Base-by-base conservation (phyloP, 2,329 filamentous ascomycete genomes). In the Pseudodiploospora longispora region DNA sequence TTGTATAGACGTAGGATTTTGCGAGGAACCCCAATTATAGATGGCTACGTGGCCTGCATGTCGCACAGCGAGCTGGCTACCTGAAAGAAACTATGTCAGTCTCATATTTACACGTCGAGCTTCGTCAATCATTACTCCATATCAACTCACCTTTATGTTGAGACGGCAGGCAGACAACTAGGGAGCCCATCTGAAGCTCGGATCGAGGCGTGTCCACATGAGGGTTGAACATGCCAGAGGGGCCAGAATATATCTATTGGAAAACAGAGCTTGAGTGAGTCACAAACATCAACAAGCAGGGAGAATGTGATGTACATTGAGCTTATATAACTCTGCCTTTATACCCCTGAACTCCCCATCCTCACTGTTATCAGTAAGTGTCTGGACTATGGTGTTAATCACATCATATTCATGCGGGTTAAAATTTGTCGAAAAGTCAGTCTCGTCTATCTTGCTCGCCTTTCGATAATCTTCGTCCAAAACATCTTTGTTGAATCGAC, bases 201-300 rank as follows among this genome's bases (percentile, higher is more conserved):
- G 66, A 69, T 0, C 72, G 68, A 0, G 76, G 74, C 0, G 72
- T 78, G 47, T 80, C 74, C 6, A 79, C 67, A 43, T 78, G 73
- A 0, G 67, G 54, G 27, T 68, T 67, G 54, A 78, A 78, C 10
- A 65, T 60, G 0, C 72, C 73, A 0, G 69, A 74, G 0, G 73
- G 74, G 0, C 62, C 69, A 0, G 67, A 69, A 49, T 79, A 78
- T 2, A 76, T 54, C 71, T 77, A 4, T 0, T 6, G 19, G 19
- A 19, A 19, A 19, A 19, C 19, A 19, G 19, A 19, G 19, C 3
- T 19, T 19, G 19, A 19, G 19, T 19, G 19, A 19, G 19, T 3
- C 19, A 19, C 19, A 19, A 19, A 19, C 19, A 19, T 19, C 19
- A 19, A 19, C 19, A 19, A 19, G 19, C 19, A 19, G 19, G 36